A percentile compares a stretch with the other conserved stretches of the same genome.
Evolutionary conservation across 129 eudicot species (phyloP).

Genomic region (Rutidosis leptorrhynchoides): DNA sequence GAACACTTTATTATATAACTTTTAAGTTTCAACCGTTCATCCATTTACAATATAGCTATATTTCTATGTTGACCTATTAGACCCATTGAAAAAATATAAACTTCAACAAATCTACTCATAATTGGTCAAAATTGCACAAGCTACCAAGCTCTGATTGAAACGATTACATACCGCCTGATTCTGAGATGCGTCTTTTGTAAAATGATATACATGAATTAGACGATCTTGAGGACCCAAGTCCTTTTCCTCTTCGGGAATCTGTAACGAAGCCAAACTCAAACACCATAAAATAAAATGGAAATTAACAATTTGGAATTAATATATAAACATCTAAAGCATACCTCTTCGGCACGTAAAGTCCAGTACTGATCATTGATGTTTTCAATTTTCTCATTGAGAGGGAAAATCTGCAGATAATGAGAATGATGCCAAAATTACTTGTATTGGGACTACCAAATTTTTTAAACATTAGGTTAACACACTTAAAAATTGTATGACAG

Average conservation of each 20-base stretch:
- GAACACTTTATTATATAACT: background rate
- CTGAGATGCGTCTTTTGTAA: slow-evolving; percentile 59
- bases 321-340: slow-evolving; percentile 22
- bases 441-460: background rate
- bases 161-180: slow-evolving; percentile 44
- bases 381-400: slow-evolving; percentile 71
- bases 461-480: background rate
- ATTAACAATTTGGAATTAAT: background rate
- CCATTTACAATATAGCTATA: background rate
- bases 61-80: background rate
- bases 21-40: background rate
- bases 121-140: background rate
- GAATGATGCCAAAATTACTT: background rate
- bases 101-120: background rate
- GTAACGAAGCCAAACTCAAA: slow-evolving; percentile 21
- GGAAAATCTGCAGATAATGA: slow-evolving; percentile 58
- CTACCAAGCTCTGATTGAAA: background rate
- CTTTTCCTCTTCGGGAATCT: slow-evolving; percentile 93
- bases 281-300: background rate
- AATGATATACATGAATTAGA: slow-evolving; percentile 82
- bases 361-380: slow-evolving; percentile 85
- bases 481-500: background rate
- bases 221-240: slow-evolving; percentile 70
- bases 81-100: background rate
- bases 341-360: slow-evolving; percentile 98